phyloP scores from a whole-genome alignment of 2,329 filamentous ascomycete genomes.

The Alternaria alternata region DNA sequence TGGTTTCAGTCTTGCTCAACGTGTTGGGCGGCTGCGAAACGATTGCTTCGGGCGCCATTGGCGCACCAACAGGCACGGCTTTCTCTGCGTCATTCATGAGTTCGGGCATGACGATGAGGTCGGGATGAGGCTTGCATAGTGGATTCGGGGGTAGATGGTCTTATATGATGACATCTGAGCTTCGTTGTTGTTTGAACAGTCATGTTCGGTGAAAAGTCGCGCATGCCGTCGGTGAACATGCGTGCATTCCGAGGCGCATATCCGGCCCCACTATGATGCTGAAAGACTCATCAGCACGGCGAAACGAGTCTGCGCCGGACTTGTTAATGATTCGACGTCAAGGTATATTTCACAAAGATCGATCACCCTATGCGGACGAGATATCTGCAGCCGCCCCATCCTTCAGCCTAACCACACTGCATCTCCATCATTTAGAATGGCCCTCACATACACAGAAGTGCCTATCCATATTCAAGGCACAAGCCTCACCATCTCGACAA shows the following conservation, averaged over 20 bases:
- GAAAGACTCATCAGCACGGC: background rate
- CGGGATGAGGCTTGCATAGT: background rate
- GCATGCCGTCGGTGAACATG: background rate
- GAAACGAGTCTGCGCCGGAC: background rate
- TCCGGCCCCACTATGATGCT: background rate
- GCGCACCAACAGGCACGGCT: background rate
- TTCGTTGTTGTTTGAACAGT: background rate
- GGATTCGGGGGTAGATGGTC: background rate
- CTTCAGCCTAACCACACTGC: background rate
- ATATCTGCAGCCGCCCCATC: background rate
- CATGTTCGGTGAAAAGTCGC: background rate
- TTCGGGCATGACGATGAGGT: background rate
- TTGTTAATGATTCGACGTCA: background rate
- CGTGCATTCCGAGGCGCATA: background rate
- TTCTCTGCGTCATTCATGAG: background rate
- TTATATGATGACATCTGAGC: background rate
- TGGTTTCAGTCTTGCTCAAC: background rate
- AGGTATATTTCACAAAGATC: background rate
- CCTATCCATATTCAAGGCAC: no score
- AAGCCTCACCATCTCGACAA: no score
- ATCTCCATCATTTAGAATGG: background rate
- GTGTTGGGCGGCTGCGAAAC: background rate
- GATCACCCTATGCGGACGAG: background rate
- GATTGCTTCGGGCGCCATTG: background rate
- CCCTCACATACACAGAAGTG: no score